Evolutionary conservation across 768 basidiomycete species (phyloP).

Genomic region (Pholiota molesta): DNA sequence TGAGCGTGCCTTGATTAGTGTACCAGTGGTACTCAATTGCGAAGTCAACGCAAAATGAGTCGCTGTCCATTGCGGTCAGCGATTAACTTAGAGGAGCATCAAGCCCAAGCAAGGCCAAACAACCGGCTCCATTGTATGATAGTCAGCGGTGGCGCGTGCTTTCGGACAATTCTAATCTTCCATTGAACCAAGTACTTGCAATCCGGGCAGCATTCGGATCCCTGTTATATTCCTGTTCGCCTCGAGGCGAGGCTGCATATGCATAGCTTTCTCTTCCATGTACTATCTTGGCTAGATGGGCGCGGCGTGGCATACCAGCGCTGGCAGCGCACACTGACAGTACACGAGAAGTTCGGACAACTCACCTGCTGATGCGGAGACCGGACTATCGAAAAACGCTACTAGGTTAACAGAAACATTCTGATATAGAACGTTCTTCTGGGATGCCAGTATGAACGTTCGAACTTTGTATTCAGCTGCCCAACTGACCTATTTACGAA

Average conservation of each 20-base stretch:
- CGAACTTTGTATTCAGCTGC: neutral
- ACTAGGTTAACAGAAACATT: neutral
- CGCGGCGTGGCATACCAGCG: neutral
- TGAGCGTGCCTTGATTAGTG: too few relatives aligned
- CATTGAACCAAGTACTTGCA: neutral
- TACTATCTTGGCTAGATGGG: neutral
- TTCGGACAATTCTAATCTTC: neutral
- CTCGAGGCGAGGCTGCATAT: neutral
- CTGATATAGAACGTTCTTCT: conserved; percentile 2
- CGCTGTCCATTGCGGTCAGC: too few relatives aligned
- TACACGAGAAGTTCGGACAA: conserved; percentile 1
- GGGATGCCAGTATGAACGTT: neutral
- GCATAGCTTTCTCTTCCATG: neutral
- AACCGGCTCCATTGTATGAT: neutral
- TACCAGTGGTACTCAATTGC: too few relatives aligned
- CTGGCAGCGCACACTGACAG: neutral
- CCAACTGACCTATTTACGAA: neutral
- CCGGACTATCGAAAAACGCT: neutral
- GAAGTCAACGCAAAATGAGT: too few relatives aligned
- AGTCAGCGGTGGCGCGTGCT: neutral
- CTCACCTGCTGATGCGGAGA: neutral
- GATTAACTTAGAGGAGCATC: neutral
- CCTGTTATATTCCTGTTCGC: neutral
- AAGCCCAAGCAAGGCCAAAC: neutral
- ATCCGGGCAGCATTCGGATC: neutral